These are phyloP conservation scores for Aspergillus transmontanensis DNA, from an alignment of 2,329 filamentous ascomycete species.

Conservation along the genomic window DNA sequence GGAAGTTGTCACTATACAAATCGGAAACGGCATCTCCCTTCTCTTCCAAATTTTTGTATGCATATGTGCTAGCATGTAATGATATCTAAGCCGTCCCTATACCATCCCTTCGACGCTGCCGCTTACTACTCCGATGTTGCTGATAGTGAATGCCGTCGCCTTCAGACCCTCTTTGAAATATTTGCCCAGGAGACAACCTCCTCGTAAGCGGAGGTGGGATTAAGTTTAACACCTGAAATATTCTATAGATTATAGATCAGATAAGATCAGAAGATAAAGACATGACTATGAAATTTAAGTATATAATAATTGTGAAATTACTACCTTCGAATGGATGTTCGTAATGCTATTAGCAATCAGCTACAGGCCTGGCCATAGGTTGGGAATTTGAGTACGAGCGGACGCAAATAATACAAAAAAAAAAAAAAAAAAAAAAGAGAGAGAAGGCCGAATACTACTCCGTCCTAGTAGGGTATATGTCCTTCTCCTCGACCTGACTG, in stretches of 20 bases:
- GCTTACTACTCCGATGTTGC: conserved; percentile 21
- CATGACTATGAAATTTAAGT: fast-evolving
- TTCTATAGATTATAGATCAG: background rate
- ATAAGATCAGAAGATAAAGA: background rate
- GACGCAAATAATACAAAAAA: no score
- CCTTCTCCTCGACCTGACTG: no score
- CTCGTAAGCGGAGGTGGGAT: background rate
- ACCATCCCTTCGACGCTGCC: conserved; percentile 23
- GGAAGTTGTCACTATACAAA: no score
- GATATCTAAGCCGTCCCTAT: conserved; percentile 23
- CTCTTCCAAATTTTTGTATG: background rate
- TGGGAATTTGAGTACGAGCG: no score
- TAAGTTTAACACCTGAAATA: background rate
- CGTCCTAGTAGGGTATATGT: no score
- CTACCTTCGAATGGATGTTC: no score
- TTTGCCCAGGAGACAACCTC: background rate
- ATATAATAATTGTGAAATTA: background rate
- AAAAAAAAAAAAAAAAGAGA: no score
- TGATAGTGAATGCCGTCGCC: conserved; percentile 22
- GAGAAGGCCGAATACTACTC: no score
- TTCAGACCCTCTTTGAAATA: conserved; percentile 17
- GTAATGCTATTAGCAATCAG: no score
- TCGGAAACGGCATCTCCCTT: no score
- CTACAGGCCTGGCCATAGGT: no score
- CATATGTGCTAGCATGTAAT: background rate